These are phyloP conservation scores for Oryza longistaminata DNA, from an alignment of 176 grass and related monocot genomes.

Conservation along the genomic window DNA sequence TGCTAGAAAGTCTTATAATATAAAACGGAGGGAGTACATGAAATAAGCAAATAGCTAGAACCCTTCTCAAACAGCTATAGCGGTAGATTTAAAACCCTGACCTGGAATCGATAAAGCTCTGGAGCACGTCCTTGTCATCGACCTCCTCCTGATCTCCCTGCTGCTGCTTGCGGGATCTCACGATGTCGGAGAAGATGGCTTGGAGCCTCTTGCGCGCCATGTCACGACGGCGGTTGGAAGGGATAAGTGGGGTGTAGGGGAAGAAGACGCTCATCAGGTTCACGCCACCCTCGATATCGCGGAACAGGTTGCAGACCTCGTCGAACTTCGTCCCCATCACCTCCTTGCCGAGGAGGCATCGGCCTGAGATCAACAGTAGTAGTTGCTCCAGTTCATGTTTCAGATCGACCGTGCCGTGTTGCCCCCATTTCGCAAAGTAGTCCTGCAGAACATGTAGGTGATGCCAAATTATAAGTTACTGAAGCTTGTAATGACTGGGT, in stretches of 20 bases:
- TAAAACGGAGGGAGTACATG: too few species aligned
- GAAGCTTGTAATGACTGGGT: too few species aligned
- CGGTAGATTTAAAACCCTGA: neutral
- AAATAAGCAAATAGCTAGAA: too few species aligned
- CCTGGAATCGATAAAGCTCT: conserved; percentile 50
- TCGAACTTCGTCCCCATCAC: conserved; percentile 44
- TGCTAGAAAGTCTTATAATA: too few species aligned
- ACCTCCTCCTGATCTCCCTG: neutral
- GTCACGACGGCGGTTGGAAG: conserved; percentile 31
- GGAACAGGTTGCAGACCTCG: conserved; percentile 40
- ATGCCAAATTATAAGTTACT: too few species aligned
- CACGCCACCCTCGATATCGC: conserved; percentile 34
- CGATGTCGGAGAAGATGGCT: conserved; percentile 41
- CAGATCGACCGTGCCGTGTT: conserved; percentile 45
- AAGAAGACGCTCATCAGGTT: conserved; percentile 45
- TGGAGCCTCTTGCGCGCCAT: conserved; percentile 37
- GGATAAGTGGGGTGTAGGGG: conserved; percentile 44
- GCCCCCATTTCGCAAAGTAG: conserved; percentile 41
- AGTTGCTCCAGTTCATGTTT: conserved; percentile 49
- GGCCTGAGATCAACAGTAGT: conserved; percentile 42
- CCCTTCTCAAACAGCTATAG: too few species aligned
- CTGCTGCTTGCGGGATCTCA: conserved; percentile 43
- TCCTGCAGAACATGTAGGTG: neutral
- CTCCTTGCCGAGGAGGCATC: conserved; percentile 61
- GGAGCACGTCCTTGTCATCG: conserved; percentile 46